Evolutionary conservation across 129 eudicot genomes (phyloP).

Genomic region (Artemisia argyi): DNA sequence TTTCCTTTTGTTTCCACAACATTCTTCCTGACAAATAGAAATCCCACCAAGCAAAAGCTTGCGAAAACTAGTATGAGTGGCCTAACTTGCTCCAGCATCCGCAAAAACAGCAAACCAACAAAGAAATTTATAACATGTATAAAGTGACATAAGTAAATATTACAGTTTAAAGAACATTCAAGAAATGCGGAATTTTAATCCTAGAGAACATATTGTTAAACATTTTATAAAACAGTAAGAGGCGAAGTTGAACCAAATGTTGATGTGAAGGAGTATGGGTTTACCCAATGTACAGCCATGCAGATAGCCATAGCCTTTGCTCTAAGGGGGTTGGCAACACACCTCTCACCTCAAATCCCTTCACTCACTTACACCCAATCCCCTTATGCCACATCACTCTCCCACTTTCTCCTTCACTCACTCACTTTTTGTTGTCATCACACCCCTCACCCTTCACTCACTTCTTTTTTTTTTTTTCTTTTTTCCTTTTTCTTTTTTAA

Average conservation of each 20-base stretch:
- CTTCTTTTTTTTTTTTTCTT: too few species aligned
- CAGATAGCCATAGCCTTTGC: constrained; percentile 92
- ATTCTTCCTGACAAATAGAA: constrained; percentile 55
- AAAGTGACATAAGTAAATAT: constrained; percentile 4
- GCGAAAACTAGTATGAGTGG: constrained; percentile 58
- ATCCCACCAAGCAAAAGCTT: constrained; percentile 60
- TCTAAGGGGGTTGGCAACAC: too few species aligned
- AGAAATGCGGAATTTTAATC: too few species aligned
- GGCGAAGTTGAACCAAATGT: not conserved
- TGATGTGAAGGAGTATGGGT: not conserved
- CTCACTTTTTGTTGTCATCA: too few species aligned
- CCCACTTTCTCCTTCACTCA: too few species aligned
- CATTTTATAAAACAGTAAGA: not conserved
- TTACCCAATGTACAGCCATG: constrained; percentile 98
- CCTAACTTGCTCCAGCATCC: constrained; percentile 76
- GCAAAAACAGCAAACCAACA: constrained; percentile 71
- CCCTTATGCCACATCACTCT: too few species aligned
- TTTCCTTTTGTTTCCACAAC: constrained; percentile 85
- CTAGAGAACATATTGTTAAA: too few species aligned
- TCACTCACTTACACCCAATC: too few species aligned
- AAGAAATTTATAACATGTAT: constrained; percentile 79
- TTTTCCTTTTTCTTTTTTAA: too few species aligned
- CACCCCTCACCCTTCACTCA: too few species aligned
- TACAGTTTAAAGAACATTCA: not conserved
- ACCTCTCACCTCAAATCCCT: too few species aligned